Evolutionary conservation across 257 asterid genomes (phyloP).

Genomic region (Salvia hispanica): DNA sequence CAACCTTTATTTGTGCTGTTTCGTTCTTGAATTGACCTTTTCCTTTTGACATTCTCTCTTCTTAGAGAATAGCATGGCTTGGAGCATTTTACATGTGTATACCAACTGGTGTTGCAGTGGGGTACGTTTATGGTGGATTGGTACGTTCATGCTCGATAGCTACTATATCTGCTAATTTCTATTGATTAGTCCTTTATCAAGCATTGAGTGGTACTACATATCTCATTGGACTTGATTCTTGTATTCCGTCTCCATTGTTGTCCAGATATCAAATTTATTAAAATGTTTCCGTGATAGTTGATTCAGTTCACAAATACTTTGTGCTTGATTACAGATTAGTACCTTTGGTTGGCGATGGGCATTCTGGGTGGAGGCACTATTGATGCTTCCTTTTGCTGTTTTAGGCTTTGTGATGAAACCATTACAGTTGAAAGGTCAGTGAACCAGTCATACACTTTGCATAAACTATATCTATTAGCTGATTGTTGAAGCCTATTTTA

Average conservation of each 20-base stretch:
- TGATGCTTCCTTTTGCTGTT: conserved; percentile 92
- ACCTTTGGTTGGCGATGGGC: conserved; percentile 82
- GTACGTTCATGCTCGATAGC: conserved; percentile 46
- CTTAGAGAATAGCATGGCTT: conserved; percentile 86
- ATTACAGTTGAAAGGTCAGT: conserved; percentile 78
- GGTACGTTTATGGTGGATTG: conserved; percentile 95
- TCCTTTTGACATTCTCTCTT: conserved; percentile 20
- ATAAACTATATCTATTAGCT: conserved; percentile 22
- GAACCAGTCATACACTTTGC: conserved; percentile 8
- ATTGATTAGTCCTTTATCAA: conserved; percentile 6
- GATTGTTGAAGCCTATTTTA: conserved; percentile 37
- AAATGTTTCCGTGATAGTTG: too few relatives aligned
- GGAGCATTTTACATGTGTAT: conserved; percentile 98
- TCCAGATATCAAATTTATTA: background rate
- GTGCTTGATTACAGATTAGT: conserved; percentile 54
- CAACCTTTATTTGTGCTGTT: conserved; percentile 6
- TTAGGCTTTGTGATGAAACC: conserved; percentile 90
- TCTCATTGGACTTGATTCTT: background rate
- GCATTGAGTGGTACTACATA: background rate
- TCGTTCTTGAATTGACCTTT: conserved; percentile 10
- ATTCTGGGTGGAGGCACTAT: conserved; percentile 75
- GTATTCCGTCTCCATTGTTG: background rate
- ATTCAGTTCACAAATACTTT: conserved; percentile 6
- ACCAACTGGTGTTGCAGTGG: conserved; percentile 89
- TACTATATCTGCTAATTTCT: conserved; percentile 20